phyloP scores from a whole-genome alignment of 176 grass and related monocot genomes.

The Carex cristatella region DNA sequence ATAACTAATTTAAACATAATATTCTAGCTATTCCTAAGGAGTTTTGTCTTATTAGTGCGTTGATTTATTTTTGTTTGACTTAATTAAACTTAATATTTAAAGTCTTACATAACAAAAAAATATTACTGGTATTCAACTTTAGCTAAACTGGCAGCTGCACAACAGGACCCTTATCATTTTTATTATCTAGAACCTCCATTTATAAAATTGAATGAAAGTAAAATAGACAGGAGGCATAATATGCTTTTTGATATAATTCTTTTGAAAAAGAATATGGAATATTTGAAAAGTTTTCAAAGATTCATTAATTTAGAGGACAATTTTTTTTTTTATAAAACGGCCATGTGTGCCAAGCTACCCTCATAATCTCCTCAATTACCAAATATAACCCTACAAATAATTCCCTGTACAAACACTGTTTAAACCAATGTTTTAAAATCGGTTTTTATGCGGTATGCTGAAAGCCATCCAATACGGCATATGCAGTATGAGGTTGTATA shows the following conservation, averaged over 20 bases:
- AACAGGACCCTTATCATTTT: no score
- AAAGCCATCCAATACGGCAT: no score
- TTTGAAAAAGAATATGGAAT: constrained; percentile 3
- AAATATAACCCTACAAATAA: background rate
- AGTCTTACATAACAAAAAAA: no score
- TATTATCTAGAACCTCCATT: background rate
- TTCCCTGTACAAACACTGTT: background rate
- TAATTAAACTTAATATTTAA: no score
- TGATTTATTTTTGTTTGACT: no score
- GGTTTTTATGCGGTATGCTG: no score
- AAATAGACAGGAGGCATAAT: background rate
- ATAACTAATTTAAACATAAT: no score
- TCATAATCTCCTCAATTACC: background rate
- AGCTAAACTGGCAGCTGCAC: no score
- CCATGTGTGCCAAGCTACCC: background rate
- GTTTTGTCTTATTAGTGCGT: no score
- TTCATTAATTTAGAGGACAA: background rate
- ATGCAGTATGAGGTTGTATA: no score
- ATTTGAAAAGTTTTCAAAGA: constrained; percentile 10
- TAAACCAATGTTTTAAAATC: background rate
- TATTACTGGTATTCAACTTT: no score
- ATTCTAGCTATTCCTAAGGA: no score
- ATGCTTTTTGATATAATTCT: background rate
- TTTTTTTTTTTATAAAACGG: background rate
- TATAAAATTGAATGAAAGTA: background rate